Percentiles rank a stretch among this genome's conserved stretches.
These are phyloP conservation scores for Lecanosticta acicola DNA, from an alignment of 2,329 filamentous ascomycete genomes.

Conservation along the genomic window DNA sequence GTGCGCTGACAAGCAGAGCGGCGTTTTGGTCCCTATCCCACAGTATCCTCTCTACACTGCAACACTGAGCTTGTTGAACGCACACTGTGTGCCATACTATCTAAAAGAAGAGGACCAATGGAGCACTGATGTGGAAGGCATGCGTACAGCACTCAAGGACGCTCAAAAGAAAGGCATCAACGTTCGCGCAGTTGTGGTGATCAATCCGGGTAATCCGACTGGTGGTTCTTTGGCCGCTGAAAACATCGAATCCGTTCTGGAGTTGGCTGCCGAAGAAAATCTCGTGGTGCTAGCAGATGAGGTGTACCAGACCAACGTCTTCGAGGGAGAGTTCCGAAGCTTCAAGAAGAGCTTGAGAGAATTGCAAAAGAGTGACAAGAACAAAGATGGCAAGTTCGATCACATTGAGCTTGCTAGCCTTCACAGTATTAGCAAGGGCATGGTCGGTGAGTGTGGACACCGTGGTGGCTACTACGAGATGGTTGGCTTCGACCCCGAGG, in stretches of 20 bases:
- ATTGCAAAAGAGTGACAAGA: conserved; percentile 61
- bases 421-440: conserved; percentile 93
- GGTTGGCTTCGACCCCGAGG: conserved; percentile 66
- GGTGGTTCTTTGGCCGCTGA: conserved; percentile 74
- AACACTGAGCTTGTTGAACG: conserved; percentile 77
- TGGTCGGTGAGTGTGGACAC: conserved; percentile 98
- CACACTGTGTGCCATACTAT: conserved; percentile 85
- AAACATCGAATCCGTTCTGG: conserved; percentile 78
- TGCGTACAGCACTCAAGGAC: conserved; percentile 66
- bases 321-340: conserved; percentile 85
- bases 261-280: conserved; percentile 77
- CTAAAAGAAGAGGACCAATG: conserved; percentile 81
- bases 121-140: conserved; percentile 79
- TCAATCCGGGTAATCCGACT: conserved; percentile 97
- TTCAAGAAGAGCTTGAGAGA: conserved; percentile 86
- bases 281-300: conserved; percentile 92
- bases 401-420: conserved; percentile 82
- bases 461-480: conserved; percentile 97
- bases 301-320: conserved; percentile 99
- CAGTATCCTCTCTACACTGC: conserved; percentile 98
- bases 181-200: conserved; percentile 88
- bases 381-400: conserved; percentile 70
- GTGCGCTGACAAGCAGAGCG: conserved; percentile 68
- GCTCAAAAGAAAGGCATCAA: conserved; percentile 71
- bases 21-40: conserved; percentile 88